These are phyloP conservation scores for Hippophae gyantsensis DNA, from an alignment of 306 rosid species.

Conservation along the genomic window DNA sequence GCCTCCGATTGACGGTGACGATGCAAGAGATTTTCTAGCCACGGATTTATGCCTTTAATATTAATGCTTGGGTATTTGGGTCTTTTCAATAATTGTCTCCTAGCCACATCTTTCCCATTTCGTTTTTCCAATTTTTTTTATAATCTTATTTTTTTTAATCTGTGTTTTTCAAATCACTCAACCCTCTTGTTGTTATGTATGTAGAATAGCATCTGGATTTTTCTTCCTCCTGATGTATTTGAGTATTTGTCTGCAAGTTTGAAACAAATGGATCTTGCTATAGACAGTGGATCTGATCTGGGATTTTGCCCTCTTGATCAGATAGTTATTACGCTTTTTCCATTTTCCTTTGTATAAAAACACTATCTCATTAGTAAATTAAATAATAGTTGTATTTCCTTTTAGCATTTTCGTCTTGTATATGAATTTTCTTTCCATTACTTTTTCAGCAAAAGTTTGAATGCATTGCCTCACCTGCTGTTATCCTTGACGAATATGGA, in stretches of 20 bases:
- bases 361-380: slow-evolving; percentile 17
- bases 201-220: slow-evolving; percentile 41
- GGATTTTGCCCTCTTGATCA: slow-evolving; percentile 23
- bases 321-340: slow-evolving; percentile 2
- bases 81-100: slow-evolving; percentile 18
- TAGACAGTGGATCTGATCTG: slow-evolving; percentile 32
- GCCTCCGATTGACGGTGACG: slow-evolving; percentile 34
- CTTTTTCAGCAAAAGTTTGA: no score
- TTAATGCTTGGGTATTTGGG: slow-evolving; percentile 6
- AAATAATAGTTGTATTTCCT: slow-evolving; percentile 9
- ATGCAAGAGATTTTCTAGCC: slow-evolving; percentile 24
- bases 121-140: slow-evolving; percentile 7
- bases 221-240: slow-evolving; percentile 22
- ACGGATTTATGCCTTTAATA: slow-evolving; percentile 56
- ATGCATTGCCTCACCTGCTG: no score
- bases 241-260: slow-evolving; percentile 27
- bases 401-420: neutral
- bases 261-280: slow-evolving; percentile 34
- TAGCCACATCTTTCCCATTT: neutral
- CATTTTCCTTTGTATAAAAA: neutral
- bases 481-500: no score
- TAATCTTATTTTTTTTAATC: slow-evolving; percentile 11
- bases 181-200: slow-evolving; percentile 31
- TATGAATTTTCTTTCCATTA: no score
- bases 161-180: neutral